Evolutionary conservation across 352 stramenopile genomes (phyloP), one percentile per base, ranked within the genome.

Genomic region (Pythium angustatum): DNA sequence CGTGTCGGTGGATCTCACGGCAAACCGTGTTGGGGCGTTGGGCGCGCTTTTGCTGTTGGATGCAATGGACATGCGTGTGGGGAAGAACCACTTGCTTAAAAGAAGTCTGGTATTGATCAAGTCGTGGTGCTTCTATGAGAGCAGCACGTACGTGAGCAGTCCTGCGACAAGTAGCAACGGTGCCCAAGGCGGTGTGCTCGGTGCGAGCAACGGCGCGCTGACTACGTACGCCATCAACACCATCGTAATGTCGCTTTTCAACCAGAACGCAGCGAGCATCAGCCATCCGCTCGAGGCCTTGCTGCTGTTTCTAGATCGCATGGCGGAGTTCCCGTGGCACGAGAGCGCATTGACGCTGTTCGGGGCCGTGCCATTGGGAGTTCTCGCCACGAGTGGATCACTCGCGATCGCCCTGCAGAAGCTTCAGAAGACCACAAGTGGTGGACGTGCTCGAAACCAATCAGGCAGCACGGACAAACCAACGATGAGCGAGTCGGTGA

Each of bases 51-150:
- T 88, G n/a, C 67, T 97, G 22, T 63, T 96, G n/a, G 85, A 97
- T 58, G 79, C 87, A 24, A 91, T 94, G 75, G 88, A 94, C 30
- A 48, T 66, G 41, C 81, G 86, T 43, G 79, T 96, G 0, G 87
- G 85, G 3, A 73, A 81, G n/a, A 40, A 85, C 27, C 87, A 96
- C 66, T 68, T 97, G 64, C 81, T 97, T 61, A 96, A 97, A 73
- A 81, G 84, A 62, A 94, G 81, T 68, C 57, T 97, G 33, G 79
- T 97, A 14, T 71, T 96, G 59, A 88, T 97, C 64, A 96, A 96
- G 73, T 82, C 87, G 5, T 97, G 90, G 90, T 96, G 89, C 64
- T 78, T 87, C 24, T 87, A 95, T 54, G 90, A 97, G 71, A 94
- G 83, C 30, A 71, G 77, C 19, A 64, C 73, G 34, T 96, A 89